Evolutionary conservation across 805 yeast genomes (phyloP).

Genomic region (Tetrapisispora iriomotensis): DNA sequence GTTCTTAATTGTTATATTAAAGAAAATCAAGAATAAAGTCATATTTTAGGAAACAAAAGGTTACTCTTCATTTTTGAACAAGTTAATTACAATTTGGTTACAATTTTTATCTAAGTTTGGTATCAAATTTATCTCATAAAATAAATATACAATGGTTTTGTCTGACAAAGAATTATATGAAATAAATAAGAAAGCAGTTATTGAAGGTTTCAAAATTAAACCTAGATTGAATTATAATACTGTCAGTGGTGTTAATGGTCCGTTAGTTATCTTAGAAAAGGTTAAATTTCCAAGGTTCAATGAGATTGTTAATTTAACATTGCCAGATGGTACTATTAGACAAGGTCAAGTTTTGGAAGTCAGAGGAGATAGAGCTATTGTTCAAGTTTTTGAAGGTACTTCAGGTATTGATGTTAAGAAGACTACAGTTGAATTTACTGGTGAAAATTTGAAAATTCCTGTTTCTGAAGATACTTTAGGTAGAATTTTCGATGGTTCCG

Average conservation of each 20-base stretch:
- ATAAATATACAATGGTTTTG: slow-evolving; percentile 25
- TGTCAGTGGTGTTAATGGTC: slow-evolving; percentile 97
- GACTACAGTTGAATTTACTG: slow-evolving; percentile 95
- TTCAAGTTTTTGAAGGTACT: slow-evolving; percentile 98
- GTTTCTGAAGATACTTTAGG: slow-evolving; percentile 97
- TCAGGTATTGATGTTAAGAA: slow-evolving; percentile 97
- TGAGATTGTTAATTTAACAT: slow-evolving; percentile 92
- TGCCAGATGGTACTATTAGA: slow-evolving; percentile 90
- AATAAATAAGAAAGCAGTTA: slow-evolving; percentile 83
- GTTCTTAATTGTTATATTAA: too few species aligned
- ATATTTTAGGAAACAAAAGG: too few species aligned
- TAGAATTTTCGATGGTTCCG: slow-evolving; percentile 97
- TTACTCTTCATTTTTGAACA: too few species aligned
- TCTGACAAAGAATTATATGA: slow-evolving; percentile 43
- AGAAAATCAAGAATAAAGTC: too few species aligned
- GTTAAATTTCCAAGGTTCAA: slow-evolving; percentile 85
- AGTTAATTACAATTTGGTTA: too few species aligned
- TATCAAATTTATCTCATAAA: too few species aligned
- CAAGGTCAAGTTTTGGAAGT: slow-evolving; percentile 99
- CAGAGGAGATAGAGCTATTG: slow-evolving; percentile 93
- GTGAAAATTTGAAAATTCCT: slow-evolving; percentile 83
- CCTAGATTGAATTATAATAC: slow-evolving; percentile 93
- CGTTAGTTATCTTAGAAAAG: slow-evolving; percentile 81
- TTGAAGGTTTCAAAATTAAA: slow-evolving; percentile 81
- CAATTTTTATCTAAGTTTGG: too few species aligned